A percentile compares a stretch with the other conserved stretches of the same genome.
These are phyloP conservation scores for Cutaneotrichosporon cyanovorans DNA, from an alignment of 1,284 basidiomycete genomes.

Conservation along the genomic window DNA sequence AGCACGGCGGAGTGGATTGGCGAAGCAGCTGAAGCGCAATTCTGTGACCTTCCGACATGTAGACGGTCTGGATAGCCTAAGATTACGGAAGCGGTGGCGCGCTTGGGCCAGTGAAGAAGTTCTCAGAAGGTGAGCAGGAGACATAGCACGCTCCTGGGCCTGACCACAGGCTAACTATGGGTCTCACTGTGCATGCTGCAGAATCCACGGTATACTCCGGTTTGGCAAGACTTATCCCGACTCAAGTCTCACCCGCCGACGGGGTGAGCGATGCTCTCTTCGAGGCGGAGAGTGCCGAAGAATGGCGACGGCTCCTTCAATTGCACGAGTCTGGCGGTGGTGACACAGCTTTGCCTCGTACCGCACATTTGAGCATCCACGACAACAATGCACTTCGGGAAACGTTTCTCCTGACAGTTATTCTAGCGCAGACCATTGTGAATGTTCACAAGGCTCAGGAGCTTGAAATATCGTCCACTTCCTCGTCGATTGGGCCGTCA, in stretches of 20 bases:
- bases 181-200: conserved; percentile 10
- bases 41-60: conserved; percentile 5
- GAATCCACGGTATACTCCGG: conserved; percentile 8
- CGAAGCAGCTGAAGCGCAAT: conserved; percentile 2
- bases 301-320: conserved; percentile 5
- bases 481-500: no score
- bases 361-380: no score
- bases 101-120: conserved; percentile 10
- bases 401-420: conserved; percentile 1
- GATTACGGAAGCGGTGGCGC: conserved; percentile 4
- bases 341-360: no score
- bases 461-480: not conserved
- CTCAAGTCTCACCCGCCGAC: conserved; percentile 1
- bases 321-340: no score
- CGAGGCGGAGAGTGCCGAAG: conserved; percentile 8
- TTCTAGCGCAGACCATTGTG: conserved; percentile 6
- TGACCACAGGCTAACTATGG: conserved; percentile 4
- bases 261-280: conserved; percentile 11
- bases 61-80: not conserved
- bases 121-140: conserved; percentile 1
- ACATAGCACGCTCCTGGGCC: not conserved
- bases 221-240: not conserved
- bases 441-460: conserved; percentile 4
- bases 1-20: conserved; percentile 8
- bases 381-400: not conserved